A percentile compares a stretch with the other conserved stretches of the same genome.
These are phyloP conservation scores for Macroventuria anomochaeta DNA, from an alignment of 2,329 filamentous ascomycete genomes.

Conservation along the genomic window DNA sequence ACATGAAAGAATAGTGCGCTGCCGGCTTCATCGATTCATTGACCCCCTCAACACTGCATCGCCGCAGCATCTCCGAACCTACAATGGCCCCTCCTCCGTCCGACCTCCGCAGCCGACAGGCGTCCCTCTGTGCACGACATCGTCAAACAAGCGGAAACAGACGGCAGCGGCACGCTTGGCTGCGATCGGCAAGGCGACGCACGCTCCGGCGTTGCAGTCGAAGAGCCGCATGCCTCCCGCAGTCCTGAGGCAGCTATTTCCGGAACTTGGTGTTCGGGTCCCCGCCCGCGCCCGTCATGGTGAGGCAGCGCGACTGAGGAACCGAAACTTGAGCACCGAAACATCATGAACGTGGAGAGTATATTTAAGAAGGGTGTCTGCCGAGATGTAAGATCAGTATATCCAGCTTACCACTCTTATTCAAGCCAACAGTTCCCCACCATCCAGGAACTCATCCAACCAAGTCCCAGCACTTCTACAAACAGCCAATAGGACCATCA, in stretches of 20 bases:
- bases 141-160: constrained; percentile 21
- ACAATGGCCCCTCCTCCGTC: constrained; percentile 39
- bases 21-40: constrained; percentile 2
- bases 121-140: constrained; percentile 20
- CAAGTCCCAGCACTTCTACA: neutral
- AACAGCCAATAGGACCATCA: constrained; percentile 23
- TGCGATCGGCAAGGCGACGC: constrained; percentile 20
- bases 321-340: constrained; percentile 17
- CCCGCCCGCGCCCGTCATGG: constrained; percentile 29
- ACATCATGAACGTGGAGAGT: constrained; percentile 4
- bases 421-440: neutral
- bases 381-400: constrained; percentile 5
- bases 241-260: constrained; percentile 28
- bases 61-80: constrained; percentile 20
- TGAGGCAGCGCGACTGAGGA: constrained; percentile 23
- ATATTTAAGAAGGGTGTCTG: constrained; percentile 21
- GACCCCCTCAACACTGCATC: constrained; percentile 7
- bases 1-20: neutral
- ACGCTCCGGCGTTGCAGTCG: constrained; percentile 23
- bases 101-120: constrained; percentile 34
- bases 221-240: constrained; percentile 30
- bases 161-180: constrained; percentile 21
- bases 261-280: constrained; percentile 33
- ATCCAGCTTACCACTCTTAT: constrained; percentile 3
- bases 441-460: neutral